phyloP scores from a whole-genome alignment of 2,329 filamentous ascomycete species.

The Fragosphaeria purpurea region DNA sequence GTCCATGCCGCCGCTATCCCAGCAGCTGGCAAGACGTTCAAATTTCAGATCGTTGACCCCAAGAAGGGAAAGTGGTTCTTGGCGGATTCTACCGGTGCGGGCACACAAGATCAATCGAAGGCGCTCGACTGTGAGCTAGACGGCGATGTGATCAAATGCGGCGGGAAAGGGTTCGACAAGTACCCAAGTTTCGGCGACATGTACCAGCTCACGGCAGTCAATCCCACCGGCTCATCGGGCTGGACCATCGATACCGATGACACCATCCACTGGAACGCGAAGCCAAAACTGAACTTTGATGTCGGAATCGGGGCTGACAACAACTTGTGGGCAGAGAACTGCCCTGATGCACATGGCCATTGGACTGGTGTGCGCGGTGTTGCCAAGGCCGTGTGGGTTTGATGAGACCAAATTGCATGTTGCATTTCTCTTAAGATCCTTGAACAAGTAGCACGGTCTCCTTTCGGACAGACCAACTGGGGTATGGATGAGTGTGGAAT shows the following conservation, averaged over 20 bases:
- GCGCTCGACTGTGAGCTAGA: conserved; percentile 11
- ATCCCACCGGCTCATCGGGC: conserved; percentile 7
- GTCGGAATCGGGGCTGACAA: conserved; percentile 8
- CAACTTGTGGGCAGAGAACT: conserved; percentile 13
- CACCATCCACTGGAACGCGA: conserved; percentile 12
- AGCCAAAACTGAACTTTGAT: conserved; percentile 13
- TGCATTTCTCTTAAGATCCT: no score
- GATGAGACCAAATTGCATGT: neutral
- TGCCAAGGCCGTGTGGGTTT: conserved; percentile 10
- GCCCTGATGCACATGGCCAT: conserved; percentile 12
- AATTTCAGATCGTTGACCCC: conserved; percentile 13
- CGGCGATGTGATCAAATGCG: conserved; percentile 13
- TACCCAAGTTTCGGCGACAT: conserved; percentile 12
- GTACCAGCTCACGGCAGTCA: conserved; percentile 8
- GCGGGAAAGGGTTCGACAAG: conserved; percentile 12
- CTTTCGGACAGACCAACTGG: no score
- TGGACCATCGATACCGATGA: conserved; percentile 13
- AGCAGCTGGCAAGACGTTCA: conserved; percentile 9
- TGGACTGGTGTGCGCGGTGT: conserved; percentile 9
- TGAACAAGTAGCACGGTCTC: no score
- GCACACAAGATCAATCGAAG: conserved; percentile 12
- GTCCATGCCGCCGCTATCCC: conserved; percentile 11
- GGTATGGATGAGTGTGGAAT: no score
- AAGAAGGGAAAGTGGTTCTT: conserved; percentile 14
- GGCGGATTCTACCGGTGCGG: conserved; percentile 6